Evolutionary conservation across 2,329 filamentous ascomycete species (phyloP).

Genomic region (Lasiodiplodia sp.): DNA sequence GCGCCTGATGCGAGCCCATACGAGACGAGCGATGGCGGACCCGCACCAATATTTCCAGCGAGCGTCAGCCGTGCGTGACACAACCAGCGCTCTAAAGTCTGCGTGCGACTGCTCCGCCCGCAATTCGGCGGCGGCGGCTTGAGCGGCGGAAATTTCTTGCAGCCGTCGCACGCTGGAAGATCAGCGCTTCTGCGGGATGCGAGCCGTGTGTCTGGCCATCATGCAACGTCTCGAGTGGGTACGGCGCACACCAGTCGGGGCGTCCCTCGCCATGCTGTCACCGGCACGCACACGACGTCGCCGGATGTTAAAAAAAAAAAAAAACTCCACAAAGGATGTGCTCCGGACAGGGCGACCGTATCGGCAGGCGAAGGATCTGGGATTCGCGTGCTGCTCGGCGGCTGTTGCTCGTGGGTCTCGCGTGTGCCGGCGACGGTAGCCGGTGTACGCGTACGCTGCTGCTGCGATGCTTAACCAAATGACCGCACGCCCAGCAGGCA

Average conservation of each 20-base stretch:
- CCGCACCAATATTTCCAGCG: slow-evolving; percentile 10
- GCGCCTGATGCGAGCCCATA: slow-evolving; percentile 8
- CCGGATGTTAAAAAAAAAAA: background rate
- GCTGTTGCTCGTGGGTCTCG: slow-evolving; percentile 10
- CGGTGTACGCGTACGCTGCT: slow-evolving; percentile 6
- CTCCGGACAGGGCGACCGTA: background rate
- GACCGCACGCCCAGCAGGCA: slow-evolving; percentile 1
- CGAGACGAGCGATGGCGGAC: slow-evolving; percentile 4
- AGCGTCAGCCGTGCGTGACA: slow-evolving; percentile 1
- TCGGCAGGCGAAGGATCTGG: slow-evolving; percentile 1
- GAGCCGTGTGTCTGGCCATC: slow-evolving; percentile 21
- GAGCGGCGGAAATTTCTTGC: slow-evolving; percentile 29
- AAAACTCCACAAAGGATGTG: slow-evolving; percentile 4
- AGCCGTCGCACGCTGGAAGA: slow-evolving; percentile 14
- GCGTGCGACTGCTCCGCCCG: slow-evolving; percentile 13
- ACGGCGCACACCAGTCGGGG: slow-evolving; percentile 11
- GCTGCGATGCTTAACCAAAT: slow-evolving; percentile 3
- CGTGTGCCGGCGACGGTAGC: background rate
- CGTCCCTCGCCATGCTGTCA: slow-evolving; percentile 16
- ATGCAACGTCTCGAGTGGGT: slow-evolving; percentile 19
- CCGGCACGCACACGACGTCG: background rate
- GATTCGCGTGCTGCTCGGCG: slow-evolving; percentile 6
- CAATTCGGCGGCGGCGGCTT: slow-evolving; percentile 9
- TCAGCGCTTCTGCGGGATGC: slow-evolving; percentile 15
- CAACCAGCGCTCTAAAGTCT: background rate